Percentiles rank a stretch among this genome's conserved stretches.
These are phyloP conservation scores for Pyricularia grisea DNA, from an alignment of 2,329 filamentous ascomycete genomes.

Conservation along the genomic window DNA sequence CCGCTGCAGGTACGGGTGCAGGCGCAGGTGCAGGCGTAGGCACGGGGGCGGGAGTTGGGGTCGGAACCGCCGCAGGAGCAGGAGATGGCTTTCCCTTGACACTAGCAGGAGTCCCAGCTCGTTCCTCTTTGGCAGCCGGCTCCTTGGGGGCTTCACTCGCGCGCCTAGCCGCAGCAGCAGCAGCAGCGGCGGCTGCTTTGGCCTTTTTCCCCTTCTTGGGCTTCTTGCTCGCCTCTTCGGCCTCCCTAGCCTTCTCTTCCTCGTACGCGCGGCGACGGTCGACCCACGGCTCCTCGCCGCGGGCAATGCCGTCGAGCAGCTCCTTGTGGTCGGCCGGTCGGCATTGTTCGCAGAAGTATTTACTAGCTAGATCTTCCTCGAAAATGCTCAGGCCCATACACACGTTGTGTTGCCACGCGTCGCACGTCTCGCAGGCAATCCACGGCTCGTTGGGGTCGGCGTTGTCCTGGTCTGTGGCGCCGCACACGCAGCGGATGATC, in stretches of 20 bases:
- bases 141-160: slow-evolving; percentile 51
- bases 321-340: slow-evolving; percentile 73
- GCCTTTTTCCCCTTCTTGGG: slow-evolving; percentile 45
- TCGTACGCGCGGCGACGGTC: slow-evolving; percentile 53
- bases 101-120: not conserved
- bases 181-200: slow-evolving; percentile 45
- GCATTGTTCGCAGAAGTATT: slow-evolving; percentile 92
- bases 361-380: slow-evolving; percentile 66
- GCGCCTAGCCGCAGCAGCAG: slow-evolving; percentile 48
- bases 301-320: slow-evolving; percentile 66
- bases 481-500: slow-evolving; percentile 88
- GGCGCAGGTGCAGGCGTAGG: not conserved
- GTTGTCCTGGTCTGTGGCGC: slow-evolving; percentile 66
- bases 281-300: slow-evolving; percentile 84
- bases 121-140: slow-evolving; percentile 9
- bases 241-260: slow-evolving; percentile 34
- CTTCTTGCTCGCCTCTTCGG: slow-evolving; percentile 40
- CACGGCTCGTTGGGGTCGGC: slow-evolving; percentile 83
- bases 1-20: slow-evolving; percentile 22
- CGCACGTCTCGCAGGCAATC: slow-evolving; percentile 91
- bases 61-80: slow-evolving; percentile 20
- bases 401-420: slow-evolving; percentile 94
- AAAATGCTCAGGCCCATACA: slow-evolving; percentile 82
- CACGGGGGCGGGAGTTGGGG: slow-evolving; percentile 17
- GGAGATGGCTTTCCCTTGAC: slow-evolving; percentile 25